Base-by-base conservation (phyloP, 805 yeast genomes). In the Saccharomycopsis sp. region DNA sequence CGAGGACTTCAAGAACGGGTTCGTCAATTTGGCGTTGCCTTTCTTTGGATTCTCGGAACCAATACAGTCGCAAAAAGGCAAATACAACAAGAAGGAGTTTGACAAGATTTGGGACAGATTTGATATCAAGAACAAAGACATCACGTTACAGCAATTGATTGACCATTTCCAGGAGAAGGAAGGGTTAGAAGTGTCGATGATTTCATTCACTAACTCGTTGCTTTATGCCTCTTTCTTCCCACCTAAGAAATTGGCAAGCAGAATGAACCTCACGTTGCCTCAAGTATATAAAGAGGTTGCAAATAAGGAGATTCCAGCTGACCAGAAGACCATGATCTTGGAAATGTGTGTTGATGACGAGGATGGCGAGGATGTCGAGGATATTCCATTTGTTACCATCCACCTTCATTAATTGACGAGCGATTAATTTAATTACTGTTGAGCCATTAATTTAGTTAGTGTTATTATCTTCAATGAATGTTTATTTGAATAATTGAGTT, bases 21-120 rank as follows among this genome's bases (percentile, higher is more conserved):
- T 91, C 67, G 81, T 90, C 62, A 90, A 90, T 70, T 77, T 94
- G 73, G 97, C 97, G 1, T 80, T 94, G 62, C 98, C 99, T 62
- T 94, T 94, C 77, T 84, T 94, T 69, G 98, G 97, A 5, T 94
- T 94, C 71, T 89, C 97, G 9, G 99, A 94, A 75, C 99, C 99
- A 56, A 84, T 94, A 67, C 86, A 85, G 53, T 89, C 97, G 44
- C 82, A 87, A 53, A 85, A 88, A 73, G 87, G 88, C 58, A 83
- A 86, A 69, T 92, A 91, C 73, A 91, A 91, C 67, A 80, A 73
- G 60, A 88, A 86, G 69, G 78, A 78, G 63, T 86, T 89, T 67
- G 99, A 94, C 73, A 83, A 80, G 72, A 90, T 93, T 67, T 94
- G 99, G 99, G 97, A 90, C 68, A 82, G 98, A 71, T 93, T 93